Base-by-base conservation (phyloP, 192 early-diverging fungal genomes). In the Rhizophagus clarus region DNA sequence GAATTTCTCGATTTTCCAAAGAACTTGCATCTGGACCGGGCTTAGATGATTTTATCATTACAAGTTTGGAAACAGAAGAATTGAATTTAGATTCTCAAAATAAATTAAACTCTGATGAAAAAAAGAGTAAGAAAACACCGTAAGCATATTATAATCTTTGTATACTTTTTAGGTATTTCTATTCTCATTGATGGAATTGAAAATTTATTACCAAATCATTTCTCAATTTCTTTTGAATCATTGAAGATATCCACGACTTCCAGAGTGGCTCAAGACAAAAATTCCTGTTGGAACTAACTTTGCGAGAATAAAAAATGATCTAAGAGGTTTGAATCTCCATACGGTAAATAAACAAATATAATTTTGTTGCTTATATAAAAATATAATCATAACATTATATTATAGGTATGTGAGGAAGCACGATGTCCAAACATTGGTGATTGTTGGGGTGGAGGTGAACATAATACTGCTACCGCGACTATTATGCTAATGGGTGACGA, bases 401-500 rank as follows among this genome's bases (percentile, higher is more conserved):
- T 70, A 3, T 40, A 70, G 74, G 96, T 99, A 24, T 99, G 97
- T 86, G 97, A 99, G 80, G 96, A 98, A 77, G 97, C 97, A 60
- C 88, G 93, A 79, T 99, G 97, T 84, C 97, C 97, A 32, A 99
- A 99, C 85, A 97, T 99, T 85, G 94, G 97, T 56, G 97, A 99
- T 83, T 99, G 97, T 88, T 99, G 97, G 97, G 97, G 97, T 77
- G 97, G 96, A 40, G 96, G 96, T 75, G 95, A 97, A 83, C 92
- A 95, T 83, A 90, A 94, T 60, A 98, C 96, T 26, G 96, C 97
- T 3, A 99, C 97, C 3, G 97, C 97, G 0, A 99, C 97, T 10
- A 97, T 99, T 76, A 99, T 97, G 95, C 89, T 99, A 81, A 97
- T 99, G 96, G 97, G 97, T 72, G 96, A 97, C 81, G 95, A 96